Base-by-base conservation (phyloP, 371 early-diverging fungal genomes). In the Mucor piriformis region DNA sequence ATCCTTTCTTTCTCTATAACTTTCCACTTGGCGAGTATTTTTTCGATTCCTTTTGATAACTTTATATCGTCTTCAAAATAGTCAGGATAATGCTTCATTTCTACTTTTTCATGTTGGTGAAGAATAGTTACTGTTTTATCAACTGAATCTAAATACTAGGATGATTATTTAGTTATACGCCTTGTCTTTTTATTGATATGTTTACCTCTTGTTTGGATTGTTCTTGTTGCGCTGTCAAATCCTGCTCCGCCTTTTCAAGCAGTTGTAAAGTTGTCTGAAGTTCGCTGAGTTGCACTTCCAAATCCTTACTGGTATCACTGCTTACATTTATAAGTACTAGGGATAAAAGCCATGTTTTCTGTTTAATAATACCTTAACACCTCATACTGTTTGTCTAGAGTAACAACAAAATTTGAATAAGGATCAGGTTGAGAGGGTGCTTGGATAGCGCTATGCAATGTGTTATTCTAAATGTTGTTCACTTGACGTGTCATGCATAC, bases 331-430 rank as follows among this genome's bases (percentile, higher is more conserved):
- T n/a, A n/a, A n/a, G n/a, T n/a, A n/a, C 47, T 47, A 47, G 21
- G 12, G n/a, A 43, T 43, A 43, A 16, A 20, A 43, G 5, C 21
- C 16, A 21, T 38, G n/a, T 21, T 21, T 16, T 13, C 1, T 38
- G 12, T 38, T 24, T 43, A 54, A 20, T 33, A 29, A 12, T 70
- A 66, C 70, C 15, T 21, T 42, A 69, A n/a, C 6, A 27, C n/a
- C 1, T 16, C 32, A 16, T 66, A 21, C 35, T 69, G 66, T 6
- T 59, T 42, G 6, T 66, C 52, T 8, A 69, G 35, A 10, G 46
- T 48, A 12, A 50, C 53, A 3, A 48, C 18, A 20, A 62, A 53
- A 4, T 15, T 21, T 1, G 55, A 52, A 23, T 53, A 63, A 1
- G 42, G 15, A 34, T 59, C 63, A 1, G 59, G 68, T 25, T 50